Percentiles rank a stretch among this genome's conserved stretches.
phyloP scores from a whole-genome alignment of 2,329 filamentous ascomycete genomes.

The Colletotrichum agaves region DNA sequence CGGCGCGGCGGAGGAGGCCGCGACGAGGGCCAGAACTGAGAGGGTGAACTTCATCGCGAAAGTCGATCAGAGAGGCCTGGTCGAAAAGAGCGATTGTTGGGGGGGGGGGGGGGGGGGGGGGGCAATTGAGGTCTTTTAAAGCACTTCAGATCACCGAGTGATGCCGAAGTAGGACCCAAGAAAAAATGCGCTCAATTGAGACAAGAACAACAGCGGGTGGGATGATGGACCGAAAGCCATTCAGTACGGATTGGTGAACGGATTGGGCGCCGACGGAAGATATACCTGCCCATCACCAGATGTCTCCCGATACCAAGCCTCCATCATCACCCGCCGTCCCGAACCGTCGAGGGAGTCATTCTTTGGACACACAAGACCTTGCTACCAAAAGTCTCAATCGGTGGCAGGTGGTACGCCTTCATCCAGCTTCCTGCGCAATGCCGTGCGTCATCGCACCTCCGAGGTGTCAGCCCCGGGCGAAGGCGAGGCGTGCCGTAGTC shows the following conservation, averaged over 20 bases:
- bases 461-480: slow-evolving; percentile 33
- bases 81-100: too few species aligned
- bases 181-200: too few species aligned
- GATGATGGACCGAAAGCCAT: neutral
- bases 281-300: neutral
- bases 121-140: too few species aligned
- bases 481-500: slow-evolving; percentile 21
- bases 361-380: neutral
- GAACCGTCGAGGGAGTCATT: slow-evolving; percentile 1
- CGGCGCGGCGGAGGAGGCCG: slow-evolving; percentile 20
- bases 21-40: slow-evolving; percentile 16
- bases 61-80: too few species aligned
- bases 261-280: neutral
- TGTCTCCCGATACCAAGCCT: too few species aligned
- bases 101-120: too few species aligned
- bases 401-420: neutral
- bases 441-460: slow-evolving; percentile 29
- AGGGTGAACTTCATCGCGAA: slow-evolving; percentile 16
- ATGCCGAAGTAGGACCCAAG: too few species aligned
- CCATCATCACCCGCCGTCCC: neutral
- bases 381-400: neutral
- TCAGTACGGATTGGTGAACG: neutral
- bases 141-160: too few species aligned
- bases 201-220: too few species aligned
- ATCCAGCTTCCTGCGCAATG: neutral